phyloP scores from a whole-genome alignment of 768 basidiomycete genomes.

The Leccinum variicolor region DNA sequence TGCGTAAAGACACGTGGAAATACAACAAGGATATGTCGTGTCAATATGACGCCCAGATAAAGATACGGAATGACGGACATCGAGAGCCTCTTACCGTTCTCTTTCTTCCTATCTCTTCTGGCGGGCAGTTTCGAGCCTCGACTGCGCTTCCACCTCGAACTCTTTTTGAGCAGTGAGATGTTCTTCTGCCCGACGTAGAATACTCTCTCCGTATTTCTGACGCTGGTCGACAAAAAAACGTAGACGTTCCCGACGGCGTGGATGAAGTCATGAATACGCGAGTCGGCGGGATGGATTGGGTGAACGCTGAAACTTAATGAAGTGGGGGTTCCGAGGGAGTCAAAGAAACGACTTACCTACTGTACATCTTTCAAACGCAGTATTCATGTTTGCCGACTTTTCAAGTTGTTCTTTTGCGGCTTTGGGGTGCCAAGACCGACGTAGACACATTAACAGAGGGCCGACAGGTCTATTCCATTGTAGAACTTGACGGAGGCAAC shows the following conservation, averaged over 20 bases:
- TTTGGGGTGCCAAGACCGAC: slow-evolving; percentile 92
- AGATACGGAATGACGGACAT: slow-evolving; percentile 44
- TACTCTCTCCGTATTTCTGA: slow-evolving; percentile 81
- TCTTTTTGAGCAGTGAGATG: slow-evolving; percentile 45
- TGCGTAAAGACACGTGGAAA: background rate
- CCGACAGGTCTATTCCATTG: slow-evolving; percentile 65
- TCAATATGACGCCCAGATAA: background rate
- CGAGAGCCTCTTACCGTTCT: slow-evolving; percentile 57
- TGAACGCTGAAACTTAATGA: background rate
- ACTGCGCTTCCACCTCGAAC: slow-evolving; percentile 72
- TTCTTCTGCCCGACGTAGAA: slow-evolving; percentile 46
- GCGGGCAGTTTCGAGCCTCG: slow-evolving; percentile 73
- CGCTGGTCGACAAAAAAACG: slow-evolving; percentile 44
- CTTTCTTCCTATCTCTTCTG: slow-evolving; percentile 78
- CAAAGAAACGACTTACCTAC: slow-evolving; percentile 42
- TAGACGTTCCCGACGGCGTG: too few relatives aligned
- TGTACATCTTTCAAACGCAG: slow-evolving; percentile 81
- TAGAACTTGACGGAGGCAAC: slow-evolving; percentile 83
- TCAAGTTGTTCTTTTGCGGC: slow-evolving; percentile 90
- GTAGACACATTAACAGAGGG: slow-evolving; percentile 76
- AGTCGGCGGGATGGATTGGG: slow-evolving; percentile 7
- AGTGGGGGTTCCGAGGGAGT: background rate
- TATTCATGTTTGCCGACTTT: slow-evolving; percentile 74
- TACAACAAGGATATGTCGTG: background rate
- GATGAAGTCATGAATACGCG: slow-evolving; percentile 11